Base-by-base conservation (phyloP, 768 basidiomycete species). In the Russula brevipes region DNA sequence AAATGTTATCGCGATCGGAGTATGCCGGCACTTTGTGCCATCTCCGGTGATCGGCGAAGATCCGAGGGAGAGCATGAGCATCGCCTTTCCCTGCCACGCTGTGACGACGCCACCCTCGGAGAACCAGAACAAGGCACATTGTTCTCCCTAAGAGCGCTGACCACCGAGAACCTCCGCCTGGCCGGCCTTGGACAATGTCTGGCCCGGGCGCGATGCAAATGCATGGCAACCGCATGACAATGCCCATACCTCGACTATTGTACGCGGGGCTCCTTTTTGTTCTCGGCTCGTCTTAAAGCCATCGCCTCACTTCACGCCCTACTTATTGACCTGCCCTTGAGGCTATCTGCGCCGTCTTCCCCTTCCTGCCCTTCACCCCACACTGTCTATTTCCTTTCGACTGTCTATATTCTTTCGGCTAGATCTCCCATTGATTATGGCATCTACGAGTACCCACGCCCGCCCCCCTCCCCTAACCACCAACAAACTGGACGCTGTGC, bases 401-500 rank as follows among this genome's bases (percentile, higher is more conserved):
- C n/a, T 24, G 11, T 16, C 4, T 16, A 24, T 30, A 1, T 24
- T 14, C 42, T 46, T 17, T 46, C 17, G 30, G 19, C 50, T 5
- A 49, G 3, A 11, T 19, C 16, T 44, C 24, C 2, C 42, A 36
- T 53, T 41, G 9, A n/a, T 2, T 31, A 63, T 63, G 62, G 4
- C 61, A 2, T 59, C 51, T 12, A 12, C 47, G 31, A 44, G 5
- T n/a, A 36, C 41, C 46, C 17, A 10, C 31, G 16, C 33, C n/a
- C 9, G 4, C 41, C 14, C 44, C 5, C 66, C 57, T 41, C 65
- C 66, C 11, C 57, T 60, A 30, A 66, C 64, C 7, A 42, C 51
- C 10, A 66, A 68, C 47, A 66, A 54, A 10, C 66, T 68, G 11
- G 65, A 53, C 47, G 36, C 65, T 1, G 54, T 38, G 17, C 66